phyloP scores from a whole-genome alignment of 208 protist genomes.

The Herpetomonas muscarum region DNA sequence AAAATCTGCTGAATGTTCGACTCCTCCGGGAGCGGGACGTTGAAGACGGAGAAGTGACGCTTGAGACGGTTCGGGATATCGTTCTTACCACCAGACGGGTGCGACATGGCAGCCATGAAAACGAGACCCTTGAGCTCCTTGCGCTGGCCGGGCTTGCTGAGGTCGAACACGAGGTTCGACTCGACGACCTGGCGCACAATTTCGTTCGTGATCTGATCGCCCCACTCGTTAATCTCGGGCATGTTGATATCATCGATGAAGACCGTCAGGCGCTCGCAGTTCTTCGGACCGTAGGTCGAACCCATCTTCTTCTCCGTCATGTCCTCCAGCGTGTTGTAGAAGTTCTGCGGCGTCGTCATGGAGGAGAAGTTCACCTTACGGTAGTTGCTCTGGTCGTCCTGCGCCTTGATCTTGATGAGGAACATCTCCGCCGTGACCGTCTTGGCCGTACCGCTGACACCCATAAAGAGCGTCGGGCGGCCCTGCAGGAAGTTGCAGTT shows the following conservation, averaged over 20 bases:
- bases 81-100: constrained; percentile 97
- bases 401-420: constrained; percentile 71
- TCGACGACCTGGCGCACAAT: constrained; percentile 94
- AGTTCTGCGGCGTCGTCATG: constrained; percentile 91
- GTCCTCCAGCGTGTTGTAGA: constrained; percentile 91
- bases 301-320: constrained; percentile 95
- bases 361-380: constrained; percentile 94
- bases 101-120: constrained; percentile 96
- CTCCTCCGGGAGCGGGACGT: constrained; percentile 95
- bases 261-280: constrained; percentile 84
- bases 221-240: constrained; percentile 95
- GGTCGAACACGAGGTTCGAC: constrained; percentile 82
- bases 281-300: constrained; percentile 92
- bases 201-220: constrained; percentile 95
- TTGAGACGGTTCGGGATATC: constrained; percentile 98
- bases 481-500: constrained; percentile 84
- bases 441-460: constrained; percentile 94
- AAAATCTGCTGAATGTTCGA: constrained; percentile 94
- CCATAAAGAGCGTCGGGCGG: constrained; percentile 87
- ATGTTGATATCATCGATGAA: constrained; percentile 97
- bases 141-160: constrained; percentile 89
- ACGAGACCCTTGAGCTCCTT: constrained; percentile 94
- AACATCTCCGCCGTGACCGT: constrained; percentile 94
- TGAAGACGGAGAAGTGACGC: constrained; percentile 96
- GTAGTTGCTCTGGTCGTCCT: constrained; percentile 83